These are phyloP conservation scores for Pichia phayaonensis DNA, from an alignment of 805 yeast species.

Conservation along the genomic window DNA sequence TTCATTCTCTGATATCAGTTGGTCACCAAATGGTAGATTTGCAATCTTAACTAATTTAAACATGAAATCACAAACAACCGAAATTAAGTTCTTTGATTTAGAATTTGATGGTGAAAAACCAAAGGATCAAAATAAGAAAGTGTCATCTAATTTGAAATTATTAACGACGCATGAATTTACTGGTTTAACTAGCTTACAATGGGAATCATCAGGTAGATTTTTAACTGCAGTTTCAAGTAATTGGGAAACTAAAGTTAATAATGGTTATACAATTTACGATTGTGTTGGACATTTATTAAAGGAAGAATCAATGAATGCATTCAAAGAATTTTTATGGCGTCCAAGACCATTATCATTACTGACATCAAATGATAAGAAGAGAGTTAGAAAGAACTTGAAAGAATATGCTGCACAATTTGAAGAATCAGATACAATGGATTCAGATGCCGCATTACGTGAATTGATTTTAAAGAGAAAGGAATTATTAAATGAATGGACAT, in stretches of 20 bases:
- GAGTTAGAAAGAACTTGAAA: constrained; percentile 80
- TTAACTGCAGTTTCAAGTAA: constrained; percentile 81
- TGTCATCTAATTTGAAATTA: constrained; percentile 50
- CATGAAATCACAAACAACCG: constrained; percentile 34
- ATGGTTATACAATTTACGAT: constrained; percentile 85
- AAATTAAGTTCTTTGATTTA: constrained; percentile 78
- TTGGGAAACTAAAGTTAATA: constrained; percentile 78
- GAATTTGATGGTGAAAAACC: constrained; percentile 64
- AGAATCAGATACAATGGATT: constrained; percentile 93
- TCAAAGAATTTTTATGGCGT: constrained; percentile 92
- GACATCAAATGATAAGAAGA: constrained; percentile 73
- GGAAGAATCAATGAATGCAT: constrained; percentile 72
- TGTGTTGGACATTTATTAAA: constrained; percentile 69
- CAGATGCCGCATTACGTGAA: constrained; percentile 85
- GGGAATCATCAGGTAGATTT: constrained; percentile 97
- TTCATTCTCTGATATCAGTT: constrained; percentile 54
- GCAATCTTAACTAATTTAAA: constrained; percentile 44
- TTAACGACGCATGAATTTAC: constrained; percentile 57
- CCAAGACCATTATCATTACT: constrained; percentile 86
- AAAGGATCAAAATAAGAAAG: constrained; percentile 38
- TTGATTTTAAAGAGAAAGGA: constrained; percentile 77
- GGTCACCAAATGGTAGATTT: constrained; percentile 94
- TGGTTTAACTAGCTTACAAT: constrained; percentile 75
- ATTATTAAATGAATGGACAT: constrained; percentile 76
- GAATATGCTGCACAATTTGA: constrained; percentile 91